Percentiles rank a stretch among this genome's conserved stretches.
Evolutionary conservation across 306 rosid genomes (phyloP).

Genomic region (Elaeagnus macrophylla): DNA sequence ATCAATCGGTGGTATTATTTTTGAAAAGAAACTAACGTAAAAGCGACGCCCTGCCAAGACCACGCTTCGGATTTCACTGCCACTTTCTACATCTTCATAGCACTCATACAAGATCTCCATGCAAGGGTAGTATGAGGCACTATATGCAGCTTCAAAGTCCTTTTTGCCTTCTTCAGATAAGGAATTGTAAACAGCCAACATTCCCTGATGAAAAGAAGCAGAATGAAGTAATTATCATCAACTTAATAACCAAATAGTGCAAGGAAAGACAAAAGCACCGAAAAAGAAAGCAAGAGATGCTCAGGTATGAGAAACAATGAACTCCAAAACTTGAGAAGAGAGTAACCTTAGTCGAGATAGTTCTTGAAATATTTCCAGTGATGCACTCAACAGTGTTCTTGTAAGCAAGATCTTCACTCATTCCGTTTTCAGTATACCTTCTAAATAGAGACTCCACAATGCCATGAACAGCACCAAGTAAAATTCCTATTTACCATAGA

Average conservation of each 20-base stretch:
- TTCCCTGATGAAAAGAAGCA: slow-evolving; percentile 45
- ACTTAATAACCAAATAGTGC: too few species aligned
- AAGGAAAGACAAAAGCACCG: too few species aligned
- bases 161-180: slow-evolving; percentile 63
- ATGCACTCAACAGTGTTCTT: slow-evolving; percentile 88
- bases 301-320: not conserved
- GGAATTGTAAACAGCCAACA: slow-evolving; percentile 77
- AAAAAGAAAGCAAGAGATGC: not conserved
- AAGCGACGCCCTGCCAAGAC: slow-evolving; percentile 97
- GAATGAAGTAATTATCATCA: not conserved
- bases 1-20: not conserved
- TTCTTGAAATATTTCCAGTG: slow-evolving; percentile 79
- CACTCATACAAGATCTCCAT: slow-evolving; percentile 97
- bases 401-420: slow-evolving; percentile 83
- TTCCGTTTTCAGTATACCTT: slow-evolving; percentile 84
- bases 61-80: slow-evolving; percentile 94
- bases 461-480: slow-evolving; percentile 98
- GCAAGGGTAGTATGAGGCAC: slow-evolving; percentile 91
- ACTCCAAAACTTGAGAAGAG: slow-evolving; percentile 5
- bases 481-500: slow-evolving; percentile 53
- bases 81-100: slow-evolving; percentile 85
- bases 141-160: slow-evolving; percentile 87
- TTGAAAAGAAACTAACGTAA: slow-evolving; percentile 39
- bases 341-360: slow-evolving; percentile 75
- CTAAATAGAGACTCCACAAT: slow-evolving; percentile 87